Evolutionary conservation across 306 rosid species (phyloP).

Genomic region (Cicer judaicum): DNA sequence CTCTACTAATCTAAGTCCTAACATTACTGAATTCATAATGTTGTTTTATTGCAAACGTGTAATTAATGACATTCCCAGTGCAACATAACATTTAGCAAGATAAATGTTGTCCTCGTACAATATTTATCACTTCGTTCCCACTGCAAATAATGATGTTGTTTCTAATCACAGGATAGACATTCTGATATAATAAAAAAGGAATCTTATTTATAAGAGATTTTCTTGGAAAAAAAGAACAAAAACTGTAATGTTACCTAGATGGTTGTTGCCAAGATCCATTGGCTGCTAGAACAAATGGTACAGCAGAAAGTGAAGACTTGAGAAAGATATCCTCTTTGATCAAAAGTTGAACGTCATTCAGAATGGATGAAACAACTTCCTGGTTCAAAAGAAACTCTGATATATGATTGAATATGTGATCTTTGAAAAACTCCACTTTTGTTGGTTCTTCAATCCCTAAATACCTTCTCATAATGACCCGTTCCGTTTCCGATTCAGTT

Average conservation of each 20-base stretch:
- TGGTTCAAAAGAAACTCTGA: constrained; percentile 65
- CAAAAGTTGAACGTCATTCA: constrained; percentile 73
- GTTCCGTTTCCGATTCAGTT: constrained; percentile 80
- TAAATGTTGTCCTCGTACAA: neutral
- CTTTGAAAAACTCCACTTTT: constrained; percentile 78
- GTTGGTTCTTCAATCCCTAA: constrained; percentile 78
- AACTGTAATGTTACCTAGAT: constrained; percentile 59
- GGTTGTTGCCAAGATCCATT: constrained; percentile 95
- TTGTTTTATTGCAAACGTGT: constrained; percentile 21
- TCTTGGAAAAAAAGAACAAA: neutral
- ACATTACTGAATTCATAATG: no score
- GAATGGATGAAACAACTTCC: constrained; percentile 68
- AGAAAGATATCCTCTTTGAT: constrained; percentile 72
- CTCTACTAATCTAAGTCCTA: no score
- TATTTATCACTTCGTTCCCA: constrained; percentile 14
- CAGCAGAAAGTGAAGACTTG: constrained; percentile 64
- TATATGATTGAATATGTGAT: constrained; percentile 76
- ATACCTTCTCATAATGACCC: constrained; percentile 71
- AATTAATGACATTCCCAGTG: constrained; percentile 12
- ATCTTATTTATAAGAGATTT: neutral
- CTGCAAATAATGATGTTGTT: constrained; percentile 17
- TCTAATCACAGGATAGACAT: constrained; percentile 11
- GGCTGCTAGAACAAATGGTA: constrained; percentile 83
- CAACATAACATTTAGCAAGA: neutral
- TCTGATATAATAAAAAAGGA: constrained; percentile 13